Evolutionary conservation across 441 rosid species (phyloP).

Genomic region (Sinapis alba): DNA sequence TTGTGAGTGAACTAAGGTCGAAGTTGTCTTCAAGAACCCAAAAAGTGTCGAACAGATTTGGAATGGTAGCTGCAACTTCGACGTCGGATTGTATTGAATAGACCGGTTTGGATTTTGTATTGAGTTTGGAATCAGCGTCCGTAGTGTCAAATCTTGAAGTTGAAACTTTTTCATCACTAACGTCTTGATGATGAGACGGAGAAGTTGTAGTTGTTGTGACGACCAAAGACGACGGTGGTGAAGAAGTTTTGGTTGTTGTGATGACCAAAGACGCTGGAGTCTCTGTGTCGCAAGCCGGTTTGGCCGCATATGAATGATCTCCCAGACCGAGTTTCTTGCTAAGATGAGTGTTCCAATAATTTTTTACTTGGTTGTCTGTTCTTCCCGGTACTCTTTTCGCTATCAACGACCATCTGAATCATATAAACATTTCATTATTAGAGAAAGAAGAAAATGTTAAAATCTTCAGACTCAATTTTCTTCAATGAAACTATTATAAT

Average conservation of each 20-base stretch:
- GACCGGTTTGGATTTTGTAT: conserved; percentile 12
- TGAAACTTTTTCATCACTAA: background rate
- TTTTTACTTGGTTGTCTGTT: conserved; percentile 74
- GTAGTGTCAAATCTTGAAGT: conserved; percentile 4
- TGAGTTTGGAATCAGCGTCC: conserved; percentile 17
- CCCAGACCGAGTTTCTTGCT: conserved; percentile 49
- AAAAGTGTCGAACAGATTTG: conserved; percentile 33
- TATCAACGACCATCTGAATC: conserved; percentile 58
- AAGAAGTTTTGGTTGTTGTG: conserved; percentile 14
- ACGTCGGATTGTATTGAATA: conserved; percentile 12
- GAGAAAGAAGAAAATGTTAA: background rate
- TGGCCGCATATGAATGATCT: conserved; percentile 24
- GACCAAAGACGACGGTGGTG: conserved; percentile 22
- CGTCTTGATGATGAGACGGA: conserved; percentile 18
- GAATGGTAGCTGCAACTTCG: conserved; percentile 22
- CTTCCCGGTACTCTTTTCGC: conserved; percentile 70
- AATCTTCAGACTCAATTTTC: background rate
- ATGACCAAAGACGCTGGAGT: conserved; percentile 19
- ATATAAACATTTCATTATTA: background rate
- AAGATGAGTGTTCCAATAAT: conserved; percentile 71
- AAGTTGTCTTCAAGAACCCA: conserved; percentile 39
- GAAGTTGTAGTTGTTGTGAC: conserved; percentile 21
- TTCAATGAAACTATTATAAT: background rate
- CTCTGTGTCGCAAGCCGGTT: conserved; percentile 11
- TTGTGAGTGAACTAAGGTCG: conserved; percentile 38